Base-by-base conservation (phyloP, 1,284 basidiomycete genomes). In the Mycena sp. region DNA sequence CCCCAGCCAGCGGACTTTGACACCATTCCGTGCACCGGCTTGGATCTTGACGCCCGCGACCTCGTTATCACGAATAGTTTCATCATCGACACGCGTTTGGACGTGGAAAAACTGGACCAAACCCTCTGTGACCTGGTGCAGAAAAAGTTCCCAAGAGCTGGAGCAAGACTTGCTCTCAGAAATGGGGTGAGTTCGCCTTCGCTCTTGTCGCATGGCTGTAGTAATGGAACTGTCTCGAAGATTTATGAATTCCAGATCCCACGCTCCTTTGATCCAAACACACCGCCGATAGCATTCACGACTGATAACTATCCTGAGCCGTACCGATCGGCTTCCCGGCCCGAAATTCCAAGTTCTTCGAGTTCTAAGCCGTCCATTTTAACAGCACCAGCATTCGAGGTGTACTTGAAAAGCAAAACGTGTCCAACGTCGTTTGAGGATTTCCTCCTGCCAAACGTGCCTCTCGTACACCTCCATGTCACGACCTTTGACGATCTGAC, bases 231-330 rank as follows among this genome's bases (percentile, higher is more conserved):
- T 17, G 3, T 50, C 16, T 23, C 7, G 16, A 4, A 65, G 64
- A 32, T 52, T 21, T 58, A 65, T 28, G 60, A 65, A 45, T 65
- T 62, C 30, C 56, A 62, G 11, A 28, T 65, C 6, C 64, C 64
- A 19, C 16, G 26, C 4, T 46, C 48, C 1, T 65, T 65, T 38
- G 23, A 53, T 29, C 14, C 37, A 25, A 10, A 19, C 26, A 58
- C 43, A 7, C 48, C 23, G 11, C 35, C 60, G 1, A 23, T 55
- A 10, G 28, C 19, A 21, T 65, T 65, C 45, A 65, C 59, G n/a
- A 40, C 26, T 16, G 55, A 48, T n/a, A 50, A 65, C n/a, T 54
- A 54, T 40, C 17, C 49, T 12, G 64, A 65, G 21, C 49, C 37
- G 2, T 62, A 65, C 30, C 28, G 12, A 6, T 54, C 55, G 3